These are phyloP conservation scores for Cladophialophora psammophila DNA, from an alignment of 2,329 filamentous ascomycete genomes.

Conservation along the genomic window DNA sequence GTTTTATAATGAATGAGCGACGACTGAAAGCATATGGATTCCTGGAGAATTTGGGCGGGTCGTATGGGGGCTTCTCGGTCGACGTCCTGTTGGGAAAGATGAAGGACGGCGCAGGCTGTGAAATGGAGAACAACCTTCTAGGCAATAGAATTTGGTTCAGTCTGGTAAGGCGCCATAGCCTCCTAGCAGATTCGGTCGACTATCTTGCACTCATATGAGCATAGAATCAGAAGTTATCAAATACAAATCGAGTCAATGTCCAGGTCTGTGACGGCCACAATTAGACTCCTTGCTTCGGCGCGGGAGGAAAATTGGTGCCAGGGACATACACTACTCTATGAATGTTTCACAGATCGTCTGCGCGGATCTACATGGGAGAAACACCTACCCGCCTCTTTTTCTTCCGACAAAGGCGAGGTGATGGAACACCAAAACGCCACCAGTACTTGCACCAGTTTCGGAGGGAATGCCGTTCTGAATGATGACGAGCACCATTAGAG, in stretches of 20 bases:
- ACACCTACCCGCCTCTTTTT: neutral
- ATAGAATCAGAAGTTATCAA: neutral
- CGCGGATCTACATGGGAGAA: neutral
- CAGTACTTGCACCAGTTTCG: neutral
- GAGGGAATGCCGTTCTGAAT: neutral
- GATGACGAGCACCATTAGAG: neutral
- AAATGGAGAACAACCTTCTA: neutral
- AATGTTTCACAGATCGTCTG: neutral
- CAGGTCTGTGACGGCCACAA: neutral
- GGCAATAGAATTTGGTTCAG: conserved; percentile 1
- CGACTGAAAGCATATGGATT: conserved; percentile 22
- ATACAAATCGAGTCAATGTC: neutral
- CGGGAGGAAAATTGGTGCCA: neutral
- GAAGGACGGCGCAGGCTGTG: neutral
- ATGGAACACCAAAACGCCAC: neutral
- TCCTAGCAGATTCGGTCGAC: neutral
- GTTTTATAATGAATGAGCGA: conserved; percentile 72
- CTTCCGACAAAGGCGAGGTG: neutral
- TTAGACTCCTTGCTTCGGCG: neutral
- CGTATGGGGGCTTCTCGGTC: neutral
- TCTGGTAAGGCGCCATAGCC: neutral
- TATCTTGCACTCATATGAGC: conserved; percentile 4
- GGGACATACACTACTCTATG: neutral
- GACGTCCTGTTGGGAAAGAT: conserved; percentile 17
- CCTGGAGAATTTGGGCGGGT: neutral